Percentiles rank a stretch among this genome's conserved stretches.
phyloP scores from a whole-genome alignment of 768 basidiomycete genomes.

The Kondoa subrosea region DNA sequence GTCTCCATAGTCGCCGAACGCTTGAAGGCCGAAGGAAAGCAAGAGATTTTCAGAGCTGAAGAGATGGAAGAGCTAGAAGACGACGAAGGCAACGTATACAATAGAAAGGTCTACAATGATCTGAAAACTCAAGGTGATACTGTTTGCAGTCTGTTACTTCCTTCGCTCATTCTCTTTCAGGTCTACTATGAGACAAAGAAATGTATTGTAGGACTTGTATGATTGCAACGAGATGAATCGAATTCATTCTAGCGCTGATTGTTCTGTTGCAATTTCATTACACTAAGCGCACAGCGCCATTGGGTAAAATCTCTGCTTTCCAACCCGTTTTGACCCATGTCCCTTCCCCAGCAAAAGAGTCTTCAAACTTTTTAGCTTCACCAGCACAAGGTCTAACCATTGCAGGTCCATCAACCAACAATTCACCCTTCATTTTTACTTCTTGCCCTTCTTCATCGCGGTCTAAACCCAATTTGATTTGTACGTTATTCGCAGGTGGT shows the following conservation, averaged over 20 bases:
- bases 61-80: constrained; percentile 97
- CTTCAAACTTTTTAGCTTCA: not conserved
- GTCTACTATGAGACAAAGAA: not conserved
- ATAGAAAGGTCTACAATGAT: constrained; percentile 46
- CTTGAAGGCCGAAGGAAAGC: constrained; percentile 86
- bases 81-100: constrained; percentile 95
- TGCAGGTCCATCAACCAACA: constrained; percentile 1
- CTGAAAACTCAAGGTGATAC: constrained; percentile 28
- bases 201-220: not conserved
- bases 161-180: no score
- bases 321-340: not conserved
- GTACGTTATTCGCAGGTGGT: not conserved
- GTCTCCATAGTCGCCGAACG: constrained; percentile 68
- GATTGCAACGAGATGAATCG: not conserved
- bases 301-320: not conserved
- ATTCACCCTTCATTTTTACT: not conserved
- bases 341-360: not conserved
- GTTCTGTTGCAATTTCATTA: no score
- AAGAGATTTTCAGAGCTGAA: constrained; percentile 82
- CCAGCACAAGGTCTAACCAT: not conserved
- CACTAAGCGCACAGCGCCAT: not conserved
- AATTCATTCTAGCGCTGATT: no score
- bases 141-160: no score
- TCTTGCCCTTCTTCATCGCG: not conserved
- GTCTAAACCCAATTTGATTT: not conserved